Percentiles rank a stretch among this genome's conserved stretches.
phyloP scores from a whole-genome alignment of 1,139 yeast genomes.

The Geotrichum citri-aurantii region DNA sequence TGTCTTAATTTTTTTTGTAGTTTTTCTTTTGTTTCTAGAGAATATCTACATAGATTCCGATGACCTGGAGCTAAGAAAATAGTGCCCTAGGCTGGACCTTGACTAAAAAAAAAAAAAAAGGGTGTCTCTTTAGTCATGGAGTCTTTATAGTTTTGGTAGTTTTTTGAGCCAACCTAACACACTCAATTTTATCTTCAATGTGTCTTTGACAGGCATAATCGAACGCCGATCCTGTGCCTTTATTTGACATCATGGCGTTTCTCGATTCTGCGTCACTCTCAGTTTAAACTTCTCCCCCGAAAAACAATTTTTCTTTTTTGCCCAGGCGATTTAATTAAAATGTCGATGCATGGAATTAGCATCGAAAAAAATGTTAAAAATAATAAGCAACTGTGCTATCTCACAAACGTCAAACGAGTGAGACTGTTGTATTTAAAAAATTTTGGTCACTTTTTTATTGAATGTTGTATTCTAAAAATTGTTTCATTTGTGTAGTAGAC shows the following conservation, averaged over 20 bases:
- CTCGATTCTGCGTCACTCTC: neutral
- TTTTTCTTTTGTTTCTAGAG: too few relatives aligned
- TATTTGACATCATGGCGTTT: neutral
- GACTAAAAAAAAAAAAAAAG: too few relatives aligned
- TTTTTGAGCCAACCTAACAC: neutral
- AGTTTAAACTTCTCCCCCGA: too few relatives aligned
- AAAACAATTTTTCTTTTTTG: too few relatives aligned
- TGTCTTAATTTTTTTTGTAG: neutral
- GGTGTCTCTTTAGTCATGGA: neutral
- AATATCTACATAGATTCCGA: neutral
- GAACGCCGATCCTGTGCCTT: neutral
- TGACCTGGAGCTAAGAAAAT: neutral
- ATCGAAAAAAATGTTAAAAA: too few relatives aligned
- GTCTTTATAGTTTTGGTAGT: neutral
- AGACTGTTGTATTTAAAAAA: too few relatives aligned
- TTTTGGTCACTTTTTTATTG: too few relatives aligned
- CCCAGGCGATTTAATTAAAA: too few relatives aligned
- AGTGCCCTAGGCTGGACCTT: neutral
- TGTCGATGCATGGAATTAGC: too few relatives aligned
- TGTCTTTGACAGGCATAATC: neutral
- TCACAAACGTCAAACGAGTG: neutral
- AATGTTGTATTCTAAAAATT: neutral
- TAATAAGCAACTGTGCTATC: neutral
- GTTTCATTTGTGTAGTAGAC: too few relatives aligned
- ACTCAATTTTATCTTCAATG: neutral